These are phyloP conservation scores for Phlebopus sp. DNA, from an alignment of 1,284 basidiomycete species.

Conservation along the genomic window DNA sequence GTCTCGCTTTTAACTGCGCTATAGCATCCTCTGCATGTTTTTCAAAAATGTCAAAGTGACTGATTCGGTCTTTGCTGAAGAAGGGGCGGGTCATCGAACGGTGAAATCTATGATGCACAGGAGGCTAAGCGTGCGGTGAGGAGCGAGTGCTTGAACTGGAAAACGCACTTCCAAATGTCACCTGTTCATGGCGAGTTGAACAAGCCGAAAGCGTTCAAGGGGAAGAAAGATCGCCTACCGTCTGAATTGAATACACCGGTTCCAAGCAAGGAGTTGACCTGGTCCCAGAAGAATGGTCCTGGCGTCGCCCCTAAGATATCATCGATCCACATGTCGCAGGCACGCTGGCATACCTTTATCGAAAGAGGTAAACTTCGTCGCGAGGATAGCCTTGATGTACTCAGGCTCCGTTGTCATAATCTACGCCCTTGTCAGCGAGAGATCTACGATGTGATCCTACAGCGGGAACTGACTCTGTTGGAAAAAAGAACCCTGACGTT, in stretches of 20 bases:
- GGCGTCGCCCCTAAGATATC: constrained; percentile 10
- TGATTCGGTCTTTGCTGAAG: constrained; percentile 51
- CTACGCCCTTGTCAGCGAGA: constrained; percentile 10
- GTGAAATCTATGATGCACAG: constrained; percentile 41
- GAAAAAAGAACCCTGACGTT: constrained; percentile 32
- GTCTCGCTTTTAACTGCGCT: constrained; percentile 36
- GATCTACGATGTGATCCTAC: background rate
- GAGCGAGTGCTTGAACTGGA: background rate
- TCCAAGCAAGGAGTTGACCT: constrained; percentile 41
- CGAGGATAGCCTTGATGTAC: constrained; percentile 39
- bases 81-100: constrained; percentile 57
- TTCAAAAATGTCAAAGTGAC: constrained; percentile 53
- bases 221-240: constrained; percentile 31
- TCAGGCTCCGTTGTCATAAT: constrained; percentile 37
- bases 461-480: constrained; percentile 21
- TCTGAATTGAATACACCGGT: constrained; percentile 62
- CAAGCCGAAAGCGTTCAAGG: background rate
- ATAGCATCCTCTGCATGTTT: constrained; percentile 43
- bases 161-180: constrained; percentile 51
- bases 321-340: background rate
- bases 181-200: constrained; percentile 28
- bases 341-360: constrained; percentile 36
- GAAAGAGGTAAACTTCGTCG: constrained; percentile 42
- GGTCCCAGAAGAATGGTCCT: constrained; percentile 24
- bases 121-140: constrained; percentile 6